These are phyloP conservation scores for Phytomonas francai DNA, from an alignment of 208 protist species.

Conservation along the genomic window DNA sequence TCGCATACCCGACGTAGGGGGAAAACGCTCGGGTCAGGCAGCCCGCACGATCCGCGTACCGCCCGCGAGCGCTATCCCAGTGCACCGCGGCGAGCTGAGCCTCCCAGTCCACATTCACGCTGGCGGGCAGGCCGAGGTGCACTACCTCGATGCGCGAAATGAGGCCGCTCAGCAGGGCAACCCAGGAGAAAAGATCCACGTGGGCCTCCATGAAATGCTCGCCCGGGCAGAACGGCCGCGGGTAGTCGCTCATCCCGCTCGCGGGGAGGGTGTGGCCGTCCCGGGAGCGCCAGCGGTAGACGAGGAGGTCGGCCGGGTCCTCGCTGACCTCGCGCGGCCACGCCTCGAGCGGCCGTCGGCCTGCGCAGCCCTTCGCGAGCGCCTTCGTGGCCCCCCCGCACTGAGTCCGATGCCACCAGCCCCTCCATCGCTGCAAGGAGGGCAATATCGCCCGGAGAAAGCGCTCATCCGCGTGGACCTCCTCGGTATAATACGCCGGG, in stretches of 20 bases:
- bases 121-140: constrained; percentile 36
- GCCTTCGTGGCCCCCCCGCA: constrained; percentile 25
- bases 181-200: constrained; percentile 78
- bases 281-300: constrained; percentile 79
- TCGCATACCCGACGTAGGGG: constrained; percentile 69
- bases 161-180: constrained; percentile 54
- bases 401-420: constrained; percentile 75
- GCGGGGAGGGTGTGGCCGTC: constrained; percentile 35
- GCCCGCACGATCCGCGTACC: constrained; percentile 64
- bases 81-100: constrained; percentile 60
- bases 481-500: constrained; percentile 25
- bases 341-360: constrained; percentile 32
- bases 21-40: constrained; percentile 45
- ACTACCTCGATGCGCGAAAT: constrained; percentile 52
- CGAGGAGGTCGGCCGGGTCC: constrained; percentile 30
- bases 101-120: constrained; percentile 57
- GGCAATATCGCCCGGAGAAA: constrained; percentile 55
- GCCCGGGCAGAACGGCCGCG: constrained; percentile 40
- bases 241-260: constrained; percentile 84
- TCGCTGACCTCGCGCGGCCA: constrained; percentile 30
- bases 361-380: constrained; percentile 22
- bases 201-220: constrained; percentile 57
- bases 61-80: constrained; percentile 48
- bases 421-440: constrained; percentile 42
- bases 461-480: constrained; percentile 28